phyloP scores from a whole-genome alignment of 192 early-diverging fungal species.

The Linnemannia schmuckeri region DNA sequence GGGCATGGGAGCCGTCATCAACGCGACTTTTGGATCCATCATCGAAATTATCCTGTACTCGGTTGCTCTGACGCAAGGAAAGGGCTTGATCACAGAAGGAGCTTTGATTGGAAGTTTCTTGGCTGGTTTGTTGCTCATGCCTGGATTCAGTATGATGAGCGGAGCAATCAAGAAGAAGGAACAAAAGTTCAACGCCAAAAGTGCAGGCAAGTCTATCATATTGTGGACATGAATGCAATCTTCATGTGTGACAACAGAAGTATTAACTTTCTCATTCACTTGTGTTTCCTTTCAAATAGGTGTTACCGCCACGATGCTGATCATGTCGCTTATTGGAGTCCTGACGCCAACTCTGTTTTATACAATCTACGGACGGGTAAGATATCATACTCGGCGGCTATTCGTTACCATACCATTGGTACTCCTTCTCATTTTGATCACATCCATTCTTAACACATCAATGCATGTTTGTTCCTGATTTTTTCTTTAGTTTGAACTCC shows the following conservation, averaged over 20 bases:
- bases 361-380: conserved; percentile 84
- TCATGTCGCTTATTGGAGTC: conserved; percentile 92
- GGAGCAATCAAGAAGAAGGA: conserved; percentile 93
- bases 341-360: conserved; percentile 97
- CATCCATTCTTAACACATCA: background rate
- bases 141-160: conserved; percentile 94
- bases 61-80: conserved; percentile 90
- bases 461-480: background rate
- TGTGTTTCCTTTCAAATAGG: conserved; percentile 45
- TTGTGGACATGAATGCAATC: background rate
- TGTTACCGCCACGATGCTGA: conserved; percentile 96
- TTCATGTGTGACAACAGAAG: no score
- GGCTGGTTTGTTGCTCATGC: conserved; percentile 90
- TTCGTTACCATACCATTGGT: background rate
- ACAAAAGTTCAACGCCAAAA: conserved; percentile 95
- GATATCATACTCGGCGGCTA: background rate
- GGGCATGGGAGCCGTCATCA: conserved; percentile 95
- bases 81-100: conserved; percentile 90
- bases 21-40: conserved; percentile 97
- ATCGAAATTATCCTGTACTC: conserved; percentile 96
- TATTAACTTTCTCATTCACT: background rate
- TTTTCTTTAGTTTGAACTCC: conserved; percentile 40
- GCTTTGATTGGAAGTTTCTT: conserved; percentile 93
- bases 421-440: background rate
- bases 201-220: conserved; percentile 70